A percentile compares a stretch with the other conserved stretches of the same genome.
phyloP scores from a whole-genome alignment of 257 asterid genomes.

The Rhazya stricta region DNA sequence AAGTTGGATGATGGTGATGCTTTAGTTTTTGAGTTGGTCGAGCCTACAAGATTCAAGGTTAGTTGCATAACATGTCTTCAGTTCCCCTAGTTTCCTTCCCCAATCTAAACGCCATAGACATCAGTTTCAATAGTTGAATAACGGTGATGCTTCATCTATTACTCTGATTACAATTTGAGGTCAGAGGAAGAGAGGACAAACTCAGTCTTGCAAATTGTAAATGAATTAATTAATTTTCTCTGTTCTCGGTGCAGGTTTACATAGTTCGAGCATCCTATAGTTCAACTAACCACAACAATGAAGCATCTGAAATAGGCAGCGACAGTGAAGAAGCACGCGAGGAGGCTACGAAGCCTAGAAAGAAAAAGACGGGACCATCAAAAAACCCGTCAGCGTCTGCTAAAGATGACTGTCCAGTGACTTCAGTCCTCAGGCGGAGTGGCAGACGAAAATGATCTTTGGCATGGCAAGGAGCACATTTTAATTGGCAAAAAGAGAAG shows the following conservation, averaged over 20 bases:
- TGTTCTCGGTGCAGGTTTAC: constrained; percentile 40
- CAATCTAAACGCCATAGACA: background rate
- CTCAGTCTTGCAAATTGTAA: background rate
- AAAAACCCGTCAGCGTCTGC: constrained; percentile 18
- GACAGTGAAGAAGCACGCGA: constrained; percentile 31
- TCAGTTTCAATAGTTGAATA: background rate
- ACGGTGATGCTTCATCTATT: background rate
- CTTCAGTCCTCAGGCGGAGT: constrained; percentile 40
- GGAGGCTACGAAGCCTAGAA: constrained; percentile 15
- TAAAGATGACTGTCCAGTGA: constrained; percentile 25
- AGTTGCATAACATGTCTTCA: background rate
- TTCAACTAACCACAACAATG: constrained; percentile 15
- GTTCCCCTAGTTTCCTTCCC: background rate
- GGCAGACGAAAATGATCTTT: constrained; percentile 30
- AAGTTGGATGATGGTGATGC: constrained; percentile 93
- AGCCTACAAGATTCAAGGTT: constrained; percentile 81
- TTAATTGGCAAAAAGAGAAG: no score
- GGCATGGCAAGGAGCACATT: background rate
- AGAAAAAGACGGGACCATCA: background rate
- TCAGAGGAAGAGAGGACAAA: background rate
- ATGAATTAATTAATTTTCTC: background rate
- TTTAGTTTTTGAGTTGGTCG: constrained; percentile 59
- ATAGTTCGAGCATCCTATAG: constrained; percentile 46
- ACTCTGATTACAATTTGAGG: background rate
- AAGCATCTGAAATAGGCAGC: constrained; percentile 21